Evolutionary conservation across 768 basidiomycete species (phyloP).

Genomic region (Coprinopsis marcescibilis): DNA sequence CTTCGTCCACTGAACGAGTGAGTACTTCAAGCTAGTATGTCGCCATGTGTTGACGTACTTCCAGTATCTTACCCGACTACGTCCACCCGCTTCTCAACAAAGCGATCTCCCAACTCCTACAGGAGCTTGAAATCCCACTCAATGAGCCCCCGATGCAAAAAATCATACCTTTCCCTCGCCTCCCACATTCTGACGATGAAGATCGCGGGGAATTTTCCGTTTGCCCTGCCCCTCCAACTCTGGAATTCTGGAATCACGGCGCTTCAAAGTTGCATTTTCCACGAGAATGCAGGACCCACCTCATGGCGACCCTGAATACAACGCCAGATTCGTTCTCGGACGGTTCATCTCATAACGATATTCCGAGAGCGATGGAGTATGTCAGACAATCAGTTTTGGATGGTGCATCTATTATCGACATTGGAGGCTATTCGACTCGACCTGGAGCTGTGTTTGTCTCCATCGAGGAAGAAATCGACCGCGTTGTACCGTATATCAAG

Average conservation of each 20-base stretch:
- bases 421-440: conserved; percentile 92
- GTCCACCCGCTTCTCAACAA: conserved; percentile 55
- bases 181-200: conserved; percentile 29
- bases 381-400: conserved; percentile 38
- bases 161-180: conserved; percentile 69
- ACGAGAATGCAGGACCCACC: conserved; percentile 46
- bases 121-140: conserved; percentile 27
- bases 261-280: not conserved
- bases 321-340: conserved; percentile 98
- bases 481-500: conserved; percentile 69
- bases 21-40: conserved; percentile 18
- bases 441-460: conserved; percentile 69
- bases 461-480: conserved; percentile 58
- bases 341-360: conserved; percentile 52
- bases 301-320: conserved; percentile 91
- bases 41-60: not conserved
- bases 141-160: conserved; percentile 51
- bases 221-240: conserved; percentile 38
- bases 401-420: conserved; percentile 78
- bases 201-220: conserved; percentile 20
- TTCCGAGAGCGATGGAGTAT: conserved; percentile 51
- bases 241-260: conserved; percentile 38
- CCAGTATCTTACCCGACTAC: conserved; percentile 75
- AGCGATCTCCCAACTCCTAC: conserved; percentile 42
- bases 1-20: conserved; percentile 85